Percentiles rank a stretch among this genome's conserved stretches.
These are phyloP conservation scores for Mollisiaceae sp. DNA, from an alignment of 2,329 filamentous ascomycete genomes.

Conservation along the genomic window DNA sequence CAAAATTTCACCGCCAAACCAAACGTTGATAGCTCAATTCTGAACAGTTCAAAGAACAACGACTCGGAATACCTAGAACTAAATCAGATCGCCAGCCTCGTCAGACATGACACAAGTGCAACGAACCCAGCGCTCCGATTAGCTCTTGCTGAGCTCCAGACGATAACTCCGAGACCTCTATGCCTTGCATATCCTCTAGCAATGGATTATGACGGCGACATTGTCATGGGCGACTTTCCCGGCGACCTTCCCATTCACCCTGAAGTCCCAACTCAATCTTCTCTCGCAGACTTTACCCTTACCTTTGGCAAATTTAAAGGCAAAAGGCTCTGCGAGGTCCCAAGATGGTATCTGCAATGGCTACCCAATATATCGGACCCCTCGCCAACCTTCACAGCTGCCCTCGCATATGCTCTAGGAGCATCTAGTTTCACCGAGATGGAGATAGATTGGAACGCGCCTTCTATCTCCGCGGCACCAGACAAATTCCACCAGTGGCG, in stretches of 20 bases:
- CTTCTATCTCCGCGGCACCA: conserved; percentile 1
- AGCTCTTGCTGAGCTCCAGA: not conserved
- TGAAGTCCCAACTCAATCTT: not conserved
- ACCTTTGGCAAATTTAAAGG: conserved; percentile 13
- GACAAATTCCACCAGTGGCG: conserved; percentile 6
- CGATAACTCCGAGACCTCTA: not conserved
- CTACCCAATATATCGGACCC: conserved; percentile 5
- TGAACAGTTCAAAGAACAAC: too few relatives aligned
- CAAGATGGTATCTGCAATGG: conserved; percentile 6
- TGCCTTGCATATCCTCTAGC: not conserved
- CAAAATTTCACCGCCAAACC: too few relatives aligned
- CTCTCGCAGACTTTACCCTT: conserved; percentile 6
- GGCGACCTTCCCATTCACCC: not conserved
- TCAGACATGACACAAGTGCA: not conserved
- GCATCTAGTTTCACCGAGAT: not conserved
- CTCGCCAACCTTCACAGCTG: conserved; percentile 6
- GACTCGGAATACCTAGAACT: not conserved
- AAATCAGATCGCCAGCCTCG: not conserved
- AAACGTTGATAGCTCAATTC: too few relatives aligned
- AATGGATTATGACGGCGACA: conserved; percentile 12
- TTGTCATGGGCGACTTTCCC: conserved; percentile 3
- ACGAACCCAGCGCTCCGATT: not conserved
- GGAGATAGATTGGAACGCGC: conserved; percentile 6
- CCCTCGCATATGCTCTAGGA: conserved; percentile 3
- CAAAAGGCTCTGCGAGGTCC: not conserved